Percentiles rank a stretch among this genome's conserved stretches.
Conservation (phyloP, 805 yeast species). For the Cyberlindnera suaveolens region DNA sequence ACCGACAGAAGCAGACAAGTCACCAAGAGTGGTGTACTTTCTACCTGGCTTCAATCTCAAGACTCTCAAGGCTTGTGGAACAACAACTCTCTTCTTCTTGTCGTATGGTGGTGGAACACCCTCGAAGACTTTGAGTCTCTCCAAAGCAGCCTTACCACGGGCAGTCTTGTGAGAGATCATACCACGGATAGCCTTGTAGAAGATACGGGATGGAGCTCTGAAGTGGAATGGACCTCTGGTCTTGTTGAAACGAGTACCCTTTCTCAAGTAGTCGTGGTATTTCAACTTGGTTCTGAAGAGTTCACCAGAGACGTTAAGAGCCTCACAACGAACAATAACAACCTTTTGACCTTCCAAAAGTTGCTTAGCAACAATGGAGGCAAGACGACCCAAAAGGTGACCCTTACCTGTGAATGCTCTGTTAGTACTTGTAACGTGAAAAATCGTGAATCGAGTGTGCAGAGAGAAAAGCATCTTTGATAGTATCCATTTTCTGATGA, state of each 20-base stretch:
- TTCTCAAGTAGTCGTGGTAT: slow-evolving; percentile 99
- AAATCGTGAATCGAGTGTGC: neutral
- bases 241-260: slow-evolving; percentile 98
- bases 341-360: slow-evolving; percentile 96
- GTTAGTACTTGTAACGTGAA: slow-evolving; percentile 18
- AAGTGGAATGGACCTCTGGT: slow-evolving; percentile 99
- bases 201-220: slow-evolving; percentile 99
- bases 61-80: slow-evolving; percentile 99
- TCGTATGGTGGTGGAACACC: slow-evolving; percentile 99
- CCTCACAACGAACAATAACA: slow-evolving; percentile 96
- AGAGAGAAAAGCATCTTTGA: neutral
- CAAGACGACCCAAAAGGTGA: slow-evolving; percentile 99
- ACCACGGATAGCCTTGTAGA: slow-evolving; percentile 99
- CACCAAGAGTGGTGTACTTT: slow-evolving; percentile 98
- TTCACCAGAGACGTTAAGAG: slow-evolving; percentile 98
- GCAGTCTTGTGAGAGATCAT: slow-evolving; percentile 99
- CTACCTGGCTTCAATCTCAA: slow-evolving; percentile 99
- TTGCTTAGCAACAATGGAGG: slow-evolving; percentile 98
- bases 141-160: slow-evolving; percentile 99
- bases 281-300: slow-evolving; percentile 99
- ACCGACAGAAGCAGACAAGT: slow-evolving; percentile 94
- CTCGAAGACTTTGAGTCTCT: slow-evolving; percentile 98
- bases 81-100: slow-evolving; percentile 99
- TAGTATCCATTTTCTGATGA: slow-evolving; percentile 1
- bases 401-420: slow-evolving; percentile 64